Percentiles rank a stretch among this genome's conserved stretches.
Evolutionary conservation across 208 protist genomes (phyloP).

Genomic region (Wallacemonas sp.): DNA sequence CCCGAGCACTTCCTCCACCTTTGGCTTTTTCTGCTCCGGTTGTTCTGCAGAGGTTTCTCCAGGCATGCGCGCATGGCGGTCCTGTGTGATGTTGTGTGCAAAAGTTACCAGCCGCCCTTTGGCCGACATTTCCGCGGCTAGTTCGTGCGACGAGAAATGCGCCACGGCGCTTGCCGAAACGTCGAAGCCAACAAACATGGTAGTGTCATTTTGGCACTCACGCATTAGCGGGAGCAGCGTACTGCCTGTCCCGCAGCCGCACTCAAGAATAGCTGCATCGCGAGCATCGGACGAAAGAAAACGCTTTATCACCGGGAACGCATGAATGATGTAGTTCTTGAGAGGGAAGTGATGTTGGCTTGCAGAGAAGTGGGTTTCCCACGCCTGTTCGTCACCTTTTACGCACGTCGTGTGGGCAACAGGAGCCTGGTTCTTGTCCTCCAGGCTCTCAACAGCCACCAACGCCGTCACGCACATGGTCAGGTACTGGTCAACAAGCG

Average conservation of each 20-base stretch:
- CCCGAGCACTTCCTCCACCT: conserved; percentile 18
- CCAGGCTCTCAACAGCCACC: not conserved
- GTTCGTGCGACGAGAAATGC: conserved; percentile 41
- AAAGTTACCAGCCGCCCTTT: conserved; percentile 35
- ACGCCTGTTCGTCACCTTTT: conserved; percentile 24
- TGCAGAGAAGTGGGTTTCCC: conserved; percentile 52
- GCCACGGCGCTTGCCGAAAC: conserved; percentile 48
- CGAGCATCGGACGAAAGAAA: conserved; percentile 19
- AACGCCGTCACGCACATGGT: conserved; percentile 15
- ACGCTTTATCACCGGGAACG: conserved; percentile 58
- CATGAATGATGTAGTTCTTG: conserved; percentile 82
- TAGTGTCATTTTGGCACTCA: conserved; percentile 31
- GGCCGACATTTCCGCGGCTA: conserved; percentile 30
- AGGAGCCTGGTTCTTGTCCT: conserved; percentile 6
- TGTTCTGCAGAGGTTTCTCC: not conserved
- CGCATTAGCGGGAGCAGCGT: conserved; percentile 70
- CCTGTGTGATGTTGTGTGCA: conserved; percentile 33
- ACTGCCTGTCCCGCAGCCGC: conserved; percentile 76
- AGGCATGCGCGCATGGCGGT: not conserved
- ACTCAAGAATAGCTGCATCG: conserved; percentile 51
- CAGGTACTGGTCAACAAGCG: conserved; percentile 35
- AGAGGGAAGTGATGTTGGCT: conserved; percentile 74
- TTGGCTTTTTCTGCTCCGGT: conserved; percentile 5
- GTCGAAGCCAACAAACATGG: conserved; percentile 70
- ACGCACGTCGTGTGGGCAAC: not conserved